A percentile compares a stretch with the other conserved stretches of the same genome.
These are phyloP conservation scores for Aschersonia sp. DNA, from an alignment of 2,329 filamentous ascomycete genomes.

Conservation along the genomic window DNA sequence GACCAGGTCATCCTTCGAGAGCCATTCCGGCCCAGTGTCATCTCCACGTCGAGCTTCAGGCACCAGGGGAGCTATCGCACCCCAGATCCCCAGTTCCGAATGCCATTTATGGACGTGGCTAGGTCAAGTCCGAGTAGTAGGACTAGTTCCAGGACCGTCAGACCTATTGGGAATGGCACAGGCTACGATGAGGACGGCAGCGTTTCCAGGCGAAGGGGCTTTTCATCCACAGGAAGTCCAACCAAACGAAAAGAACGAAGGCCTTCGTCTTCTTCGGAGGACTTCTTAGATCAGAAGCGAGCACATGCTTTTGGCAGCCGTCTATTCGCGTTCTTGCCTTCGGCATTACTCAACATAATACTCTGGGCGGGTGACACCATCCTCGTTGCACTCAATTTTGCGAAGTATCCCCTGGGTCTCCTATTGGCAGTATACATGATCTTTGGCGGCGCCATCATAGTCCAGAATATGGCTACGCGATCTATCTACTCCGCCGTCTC, in stretches of 20 bases:
- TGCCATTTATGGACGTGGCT: conserved; percentile 32
- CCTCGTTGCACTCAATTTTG: conserved; percentile 41
- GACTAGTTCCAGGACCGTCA: conserved; percentile 15
- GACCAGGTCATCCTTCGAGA: conserved; percentile 38
- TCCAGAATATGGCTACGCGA: conserved; percentile 45
- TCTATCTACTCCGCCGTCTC: conserved; percentile 48
- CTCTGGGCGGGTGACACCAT: conserved; percentile 41
- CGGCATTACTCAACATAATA: conserved; percentile 22
- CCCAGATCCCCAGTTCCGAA: conserved; percentile 36
- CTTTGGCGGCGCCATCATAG: conserved; percentile 41
- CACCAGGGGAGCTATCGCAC: conserved; percentile 16
- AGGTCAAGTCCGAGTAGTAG: conserved; percentile 19
- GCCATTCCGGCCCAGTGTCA: conserved; percentile 39
- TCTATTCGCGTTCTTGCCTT: conserved; percentile 20
- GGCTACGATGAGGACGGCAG: conserved; percentile 11
- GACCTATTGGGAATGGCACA: conserved; percentile 10
- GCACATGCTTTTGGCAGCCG: conserved; percentile 13
- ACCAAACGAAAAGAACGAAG: conserved; percentile 9
- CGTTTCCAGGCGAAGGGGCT: conserved; percentile 13
- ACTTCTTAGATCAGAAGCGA: conserved; percentile 7
- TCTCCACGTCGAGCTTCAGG: conserved; percentile 20
- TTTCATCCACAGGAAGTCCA: conserved; percentile 9
- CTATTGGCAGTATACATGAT: conserved; percentile 46
- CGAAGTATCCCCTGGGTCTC: conserved; percentile 50
- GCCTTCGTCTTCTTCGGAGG: conserved; percentile 4